Base-by-base conservation (phyloP, 1,139 yeast genomes). In the Magnusiomyces starmeri region DNA sequence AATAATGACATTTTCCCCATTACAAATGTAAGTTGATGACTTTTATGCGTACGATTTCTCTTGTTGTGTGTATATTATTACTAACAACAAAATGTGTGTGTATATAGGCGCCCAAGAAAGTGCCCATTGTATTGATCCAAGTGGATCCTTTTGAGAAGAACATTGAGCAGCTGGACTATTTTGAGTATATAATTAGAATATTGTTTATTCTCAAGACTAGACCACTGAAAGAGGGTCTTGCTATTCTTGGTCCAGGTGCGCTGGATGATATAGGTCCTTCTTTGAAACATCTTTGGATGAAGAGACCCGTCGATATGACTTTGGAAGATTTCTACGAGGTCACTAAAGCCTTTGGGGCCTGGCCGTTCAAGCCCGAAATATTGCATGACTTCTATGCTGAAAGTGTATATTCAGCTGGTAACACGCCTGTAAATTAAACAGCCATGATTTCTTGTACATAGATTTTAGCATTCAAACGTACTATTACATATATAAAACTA, bases 291-390 rank as follows among this genome's bases (percentile, higher is more conserved):
- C 53, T 82, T 2, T 60, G 79, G 52, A 64, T 75, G 10, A 77
- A 74, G 55, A 62, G 65, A 2, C 78, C 85, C 0, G 67, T 70
- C 20, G 76, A 77, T 2, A 68, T 89, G 53, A 70, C 79, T 0
- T 63, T 72, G 4, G 77, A 76, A 1, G 94, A 88, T 20, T 72
- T 83, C 56, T 56, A 72, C 7, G 60, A 65, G 4, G 64, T 90
- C 8, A 73, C 81, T 3, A 66, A 75, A 4, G 74, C 70, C 2
- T 86, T 83, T 63, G 76, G 74, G 46, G 64, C 70, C 22, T 90
- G 97, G 97, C 94, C 97, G 0, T 90, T 89, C 71, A 88, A 83
- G 66, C 97, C 97, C 0, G 76, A 76, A 46, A 63, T 73, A 40
- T 57, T 71, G 51, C 72, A 73, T 50, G 72, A 73, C 52, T 73